Percentiles rank a stretch among this genome's conserved stretches.
These are phyloP conservation scores for Clitopilus hobsonii DNA, from an alignment of 768 basidiomycete genomes.

Conservation along the genomic window DNA sequence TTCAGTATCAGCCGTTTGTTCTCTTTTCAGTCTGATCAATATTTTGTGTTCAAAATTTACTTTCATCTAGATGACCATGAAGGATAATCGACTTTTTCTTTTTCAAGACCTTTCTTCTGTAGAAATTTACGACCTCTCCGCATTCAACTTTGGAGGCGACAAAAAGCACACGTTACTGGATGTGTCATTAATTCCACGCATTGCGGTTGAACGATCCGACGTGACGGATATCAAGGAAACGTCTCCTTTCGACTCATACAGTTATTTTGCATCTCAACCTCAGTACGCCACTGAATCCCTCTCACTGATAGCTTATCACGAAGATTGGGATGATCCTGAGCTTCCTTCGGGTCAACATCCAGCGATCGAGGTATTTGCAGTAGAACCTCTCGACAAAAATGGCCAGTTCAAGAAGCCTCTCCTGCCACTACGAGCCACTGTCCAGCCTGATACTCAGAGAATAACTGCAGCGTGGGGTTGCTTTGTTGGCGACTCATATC, in stretches of 20 bases:
- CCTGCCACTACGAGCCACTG: background rate
- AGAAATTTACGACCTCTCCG: background rate
- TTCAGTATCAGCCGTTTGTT: background rate
- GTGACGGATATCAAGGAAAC: too few relatives aligned
- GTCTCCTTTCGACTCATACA: background rate
- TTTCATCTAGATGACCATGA: background rate
- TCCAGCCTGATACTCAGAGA: background rate
- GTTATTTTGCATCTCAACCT: background rate
- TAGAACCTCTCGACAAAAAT: background rate
- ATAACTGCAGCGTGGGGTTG: background rate
- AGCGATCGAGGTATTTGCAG: background rate
- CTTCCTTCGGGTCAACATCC: background rate
- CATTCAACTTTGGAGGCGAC: background rate
- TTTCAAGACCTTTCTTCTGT: background rate
- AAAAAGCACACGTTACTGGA: background rate
- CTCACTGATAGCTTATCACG: background rate
- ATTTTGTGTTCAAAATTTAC: background rate
- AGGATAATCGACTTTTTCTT: background rate
- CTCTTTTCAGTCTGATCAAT: background rate
- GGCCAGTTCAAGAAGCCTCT: background rate
- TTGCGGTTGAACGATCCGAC: too few relatives aligned
- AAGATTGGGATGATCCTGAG: background rate
- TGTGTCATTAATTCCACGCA: too few relatives aligned
- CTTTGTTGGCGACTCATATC: background rate
- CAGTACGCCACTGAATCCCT: background rate